These are phyloP conservation scores for Kickxella alabastrina DNA, from an alignment of 192 early-diverging fungal genomes.

Conservation along the genomic window DNA sequence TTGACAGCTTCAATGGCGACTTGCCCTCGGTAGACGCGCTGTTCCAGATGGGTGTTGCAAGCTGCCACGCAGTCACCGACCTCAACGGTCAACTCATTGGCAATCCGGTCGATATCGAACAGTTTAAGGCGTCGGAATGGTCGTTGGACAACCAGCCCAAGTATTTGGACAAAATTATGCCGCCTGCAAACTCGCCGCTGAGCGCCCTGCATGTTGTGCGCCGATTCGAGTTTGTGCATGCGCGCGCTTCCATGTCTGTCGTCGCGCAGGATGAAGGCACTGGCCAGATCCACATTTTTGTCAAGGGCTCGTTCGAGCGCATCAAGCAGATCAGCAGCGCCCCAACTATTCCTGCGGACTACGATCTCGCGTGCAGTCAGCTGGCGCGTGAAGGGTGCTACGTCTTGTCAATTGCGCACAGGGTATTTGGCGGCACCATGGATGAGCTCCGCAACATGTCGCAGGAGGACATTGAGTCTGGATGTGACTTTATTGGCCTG, in stretches of 20 bases:
- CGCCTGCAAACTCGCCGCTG: slow-evolving; percentile 24
- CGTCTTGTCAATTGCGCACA: slow-evolving; percentile 65
- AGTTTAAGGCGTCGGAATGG: slow-evolving; percentile 14
- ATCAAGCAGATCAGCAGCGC: slow-evolving; percentile 56
- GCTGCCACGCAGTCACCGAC: slow-evolving; percentile 54
- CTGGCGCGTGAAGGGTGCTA: slow-evolving; percentile 72
- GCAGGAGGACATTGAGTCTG: slow-evolving; percentile 61
- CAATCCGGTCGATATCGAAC: slow-evolving; percentile 20
- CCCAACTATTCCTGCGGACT: slow-evolving; percentile 56
- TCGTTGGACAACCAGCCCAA: slow-evolving; percentile 22
- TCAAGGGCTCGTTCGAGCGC: slow-evolving; percentile 71
- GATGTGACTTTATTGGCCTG: slow-evolving; percentile 57
- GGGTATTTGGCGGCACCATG: slow-evolving; percentile 48
- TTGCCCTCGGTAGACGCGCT: neutral
- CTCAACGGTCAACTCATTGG: slow-evolving; percentile 5
- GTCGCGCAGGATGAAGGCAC: slow-evolving; percentile 54
- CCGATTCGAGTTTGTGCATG: slow-evolving; percentile 69
- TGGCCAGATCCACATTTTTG: slow-evolving; percentile 57
- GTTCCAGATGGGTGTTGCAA: slow-evolving; percentile 35
- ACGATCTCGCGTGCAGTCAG: slow-evolving; percentile 49
- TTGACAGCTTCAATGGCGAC: slow-evolving; percentile 12
- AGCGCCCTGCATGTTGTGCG: slow-evolving; percentile 59
- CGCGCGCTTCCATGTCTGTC: slow-evolving; percentile 67
- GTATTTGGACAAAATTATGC: slow-evolving; percentile 48
- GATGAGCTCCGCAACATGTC: slow-evolving; percentile 35